Evolutionary conservation across 345 rosid genomes (phyloP), one percentile per base, ranked within the genome.

Genomic region (Rhodomyrtus tomentosa): DNA sequence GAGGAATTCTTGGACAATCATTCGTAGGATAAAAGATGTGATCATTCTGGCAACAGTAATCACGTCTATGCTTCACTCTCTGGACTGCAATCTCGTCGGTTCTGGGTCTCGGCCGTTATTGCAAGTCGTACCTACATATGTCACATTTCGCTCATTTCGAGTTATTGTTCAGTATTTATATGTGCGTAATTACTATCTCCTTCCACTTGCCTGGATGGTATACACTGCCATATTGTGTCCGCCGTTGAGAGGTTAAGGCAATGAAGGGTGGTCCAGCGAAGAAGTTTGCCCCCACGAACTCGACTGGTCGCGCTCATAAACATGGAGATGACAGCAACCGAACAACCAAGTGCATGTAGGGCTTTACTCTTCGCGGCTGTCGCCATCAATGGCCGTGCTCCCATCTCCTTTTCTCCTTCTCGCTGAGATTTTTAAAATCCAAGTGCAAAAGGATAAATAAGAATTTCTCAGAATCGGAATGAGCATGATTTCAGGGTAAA

Each of bases 71-170:
- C 45, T 68, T 1, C 38, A 10, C 25, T 42, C 38, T 68, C 45
- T 4, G 0, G 6, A 36, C 0, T 1, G 0, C 12, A 4, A 21
- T 68, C 45, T 18, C 13, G 0, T 4, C 6, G 3, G 13, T 2
- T 18, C 5, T 1, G 4, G 13, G 1, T 68, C 38, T 2, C 10
- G 1, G 7, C 20, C 25, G 0, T 8, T 36, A 12, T 18, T 2
- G 3, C 0, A 0, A 68, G 76, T 10, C 32, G 14, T 36, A 36
- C 9, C 25, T 36, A 4, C 3, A 0, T 9, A 20, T 6, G 7
- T 68, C 3, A 36, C 3, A 36, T 36, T 8, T 40, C 45, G 2
- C 25, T 4, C 40, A 9, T 18, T 36, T 36, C 79, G 6, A 5
- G 25, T 6, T 21, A 7, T 20, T 53, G 24, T 53, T 3, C n/a